A percentile compares a stretch with the other conserved stretches of the same genome.
These are phyloP conservation scores for Polyplosphaeria fusca DNA, from an alignment of 495 filamentous ascomycete genomes.

Conservation along the genomic window DNA sequence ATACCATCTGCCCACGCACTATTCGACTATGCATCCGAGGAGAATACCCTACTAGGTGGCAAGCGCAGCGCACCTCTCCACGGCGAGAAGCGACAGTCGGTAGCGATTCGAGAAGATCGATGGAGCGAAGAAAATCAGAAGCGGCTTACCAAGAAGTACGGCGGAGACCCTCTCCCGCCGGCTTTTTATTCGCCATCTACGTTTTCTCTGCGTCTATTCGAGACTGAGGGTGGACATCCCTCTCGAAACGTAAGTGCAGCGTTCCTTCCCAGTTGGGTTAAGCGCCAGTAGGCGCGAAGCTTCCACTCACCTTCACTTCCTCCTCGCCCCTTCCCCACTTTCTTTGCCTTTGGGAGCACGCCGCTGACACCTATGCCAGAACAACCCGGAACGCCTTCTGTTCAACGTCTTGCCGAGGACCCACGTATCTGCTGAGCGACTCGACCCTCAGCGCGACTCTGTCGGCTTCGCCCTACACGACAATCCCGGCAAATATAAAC, in stretches of 20 bases:
- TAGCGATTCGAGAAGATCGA: not conserved
- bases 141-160: not conserved
- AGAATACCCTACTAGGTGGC: not conserved
- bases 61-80: conserved; percentile 10
- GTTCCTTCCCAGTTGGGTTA: too few species aligned
- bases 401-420: too few species aligned
- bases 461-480: too few species aligned
- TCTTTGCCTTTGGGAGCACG: too few species aligned
- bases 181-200: conserved; percentile 10
- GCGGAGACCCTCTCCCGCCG: not conserved
- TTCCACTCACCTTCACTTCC: too few species aligned
- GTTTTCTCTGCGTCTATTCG: not conserved
- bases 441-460: too few species aligned
- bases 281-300: too few species aligned
- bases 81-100: not conserved
- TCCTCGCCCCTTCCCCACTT: too few species aligned
- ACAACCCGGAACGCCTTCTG: too few species aligned
- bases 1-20: conserved; percentile 18
- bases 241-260: conserved; percentile 18
- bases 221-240: not conserved
- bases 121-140: conserved; percentile 12
- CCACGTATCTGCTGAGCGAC: too few species aligned
- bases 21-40: conserved; percentile 5
- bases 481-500: too few species aligned
- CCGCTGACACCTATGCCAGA: too few species aligned